phyloP scores from a whole-genome alignment of 1,139 yeast genomes.

The Taiozyma sp. region DNA sequence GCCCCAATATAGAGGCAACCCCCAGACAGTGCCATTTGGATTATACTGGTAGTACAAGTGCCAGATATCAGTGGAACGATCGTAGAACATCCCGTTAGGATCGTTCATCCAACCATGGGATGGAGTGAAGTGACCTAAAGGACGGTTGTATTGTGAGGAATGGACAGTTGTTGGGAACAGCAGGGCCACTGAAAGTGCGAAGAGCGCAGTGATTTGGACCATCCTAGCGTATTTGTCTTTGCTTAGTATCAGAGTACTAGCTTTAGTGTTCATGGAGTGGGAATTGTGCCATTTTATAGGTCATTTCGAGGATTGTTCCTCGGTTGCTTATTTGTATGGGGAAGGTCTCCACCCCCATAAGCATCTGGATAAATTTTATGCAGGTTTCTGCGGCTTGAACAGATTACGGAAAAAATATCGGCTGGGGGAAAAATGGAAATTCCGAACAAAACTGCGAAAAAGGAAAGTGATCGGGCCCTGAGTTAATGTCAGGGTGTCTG shows the following conservation, averaged over 20 bases:
- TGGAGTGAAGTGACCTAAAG: constrained; percentile 23
- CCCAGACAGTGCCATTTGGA: constrained; percentile 27
- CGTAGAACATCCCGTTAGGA: constrained; percentile 26
- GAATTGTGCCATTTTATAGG: not conserved
- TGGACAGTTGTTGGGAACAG: not conserved
- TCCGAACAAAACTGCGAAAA: no score
- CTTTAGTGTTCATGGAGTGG: not conserved
- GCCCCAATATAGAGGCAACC: constrained; percentile 25
- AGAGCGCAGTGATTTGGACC: not conserved
- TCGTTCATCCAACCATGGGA: constrained; percentile 26
- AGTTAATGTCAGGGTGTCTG: no score
- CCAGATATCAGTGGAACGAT: constrained; percentile 19
- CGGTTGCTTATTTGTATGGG: no score
- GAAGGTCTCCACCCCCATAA: no score
- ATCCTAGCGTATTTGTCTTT: not conserved
- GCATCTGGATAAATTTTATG: no score
- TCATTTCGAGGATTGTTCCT: no score
- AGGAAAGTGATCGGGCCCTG: no score
- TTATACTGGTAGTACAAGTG: constrained; percentile 33
- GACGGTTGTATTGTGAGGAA: constrained; percentile 3
- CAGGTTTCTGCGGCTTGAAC: no score
- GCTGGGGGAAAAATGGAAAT: no score
- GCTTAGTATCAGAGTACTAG: not conserved
- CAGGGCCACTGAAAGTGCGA: not conserved
- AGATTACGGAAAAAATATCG: no score